Percentiles rank a stretch among this genome's conserved stretches.
These are phyloP conservation scores for Poa pratensis DNA, from an alignment of 176 grass and related monocot species.

Conservation along the genomic window DNA sequence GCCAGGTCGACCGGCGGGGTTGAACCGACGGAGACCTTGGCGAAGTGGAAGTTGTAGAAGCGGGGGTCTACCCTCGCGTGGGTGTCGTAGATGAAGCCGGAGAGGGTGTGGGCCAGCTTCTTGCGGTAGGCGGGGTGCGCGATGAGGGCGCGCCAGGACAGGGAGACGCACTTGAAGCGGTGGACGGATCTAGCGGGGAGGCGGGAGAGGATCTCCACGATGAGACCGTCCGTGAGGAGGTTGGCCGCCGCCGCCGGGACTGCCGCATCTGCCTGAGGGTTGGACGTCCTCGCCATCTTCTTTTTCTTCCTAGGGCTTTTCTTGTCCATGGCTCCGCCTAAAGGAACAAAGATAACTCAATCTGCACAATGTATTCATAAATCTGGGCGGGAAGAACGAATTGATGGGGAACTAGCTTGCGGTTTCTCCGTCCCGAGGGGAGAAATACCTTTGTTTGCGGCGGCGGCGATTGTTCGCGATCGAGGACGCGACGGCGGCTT, in stretches of 20 bases:
- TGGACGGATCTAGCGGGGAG: background rate
- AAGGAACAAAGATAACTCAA: background rate
- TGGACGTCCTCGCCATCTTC: background rate
- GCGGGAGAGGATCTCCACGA: background rate
- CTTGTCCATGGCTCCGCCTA: background rate
- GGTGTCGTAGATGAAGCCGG: background rate
- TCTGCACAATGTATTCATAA: background rate
- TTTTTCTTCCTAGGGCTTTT: background rate
- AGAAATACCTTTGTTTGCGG: background rate
- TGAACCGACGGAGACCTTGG: background rate
- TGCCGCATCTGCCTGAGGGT: background rate
- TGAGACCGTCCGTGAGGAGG: background rate
- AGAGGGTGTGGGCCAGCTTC: background rate
- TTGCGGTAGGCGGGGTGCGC: background rate
- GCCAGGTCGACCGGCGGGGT: background rate
- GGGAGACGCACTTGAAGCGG: constrained; percentile 20
- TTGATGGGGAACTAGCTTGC: background rate
- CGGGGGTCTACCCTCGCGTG: background rate
- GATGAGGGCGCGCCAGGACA: background rate
- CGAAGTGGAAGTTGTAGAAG: background rate
- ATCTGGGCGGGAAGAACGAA: background rate
- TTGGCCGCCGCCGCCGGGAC: background rate
- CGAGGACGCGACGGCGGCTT: background rate
- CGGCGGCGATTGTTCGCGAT: background rate
- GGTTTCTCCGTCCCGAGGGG: background rate